These are phyloP conservation scores for Metschnikowia drakensbergensis DNA, from an alignment of 805 yeast genomes.

Conservation along the genomic window DNA sequence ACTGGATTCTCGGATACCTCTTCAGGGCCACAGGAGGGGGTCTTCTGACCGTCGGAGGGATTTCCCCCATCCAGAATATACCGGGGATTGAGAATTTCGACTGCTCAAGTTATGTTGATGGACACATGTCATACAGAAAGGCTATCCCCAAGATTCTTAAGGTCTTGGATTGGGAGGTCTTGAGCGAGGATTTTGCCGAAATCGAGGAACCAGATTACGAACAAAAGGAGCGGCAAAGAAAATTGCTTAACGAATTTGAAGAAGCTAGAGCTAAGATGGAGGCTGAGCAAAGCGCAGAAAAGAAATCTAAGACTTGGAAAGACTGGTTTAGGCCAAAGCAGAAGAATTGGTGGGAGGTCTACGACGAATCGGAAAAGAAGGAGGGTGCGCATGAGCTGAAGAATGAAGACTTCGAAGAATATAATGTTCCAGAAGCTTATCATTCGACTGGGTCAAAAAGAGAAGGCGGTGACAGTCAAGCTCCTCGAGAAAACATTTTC, in stretches of 20 bases:
- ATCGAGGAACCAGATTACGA: slow-evolving; percentile 96
- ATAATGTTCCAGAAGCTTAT: slow-evolving; percentile 8
- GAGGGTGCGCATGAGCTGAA: neutral
- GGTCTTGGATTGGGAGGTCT: slow-evolving; percentile 69
- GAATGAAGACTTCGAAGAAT: slow-evolving; percentile 14
- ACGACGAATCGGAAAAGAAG: slow-evolving; percentile 29
- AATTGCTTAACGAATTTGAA: slow-evolving; percentile 79
- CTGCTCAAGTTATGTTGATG: slow-evolving; percentile 82
- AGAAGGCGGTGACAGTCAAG: slow-evolving; percentile 3
- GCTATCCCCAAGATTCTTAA: slow-evolving; percentile 82
- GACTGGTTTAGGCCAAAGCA: slow-evolving; percentile 46
- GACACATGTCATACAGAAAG: slow-evolving; percentile 96
- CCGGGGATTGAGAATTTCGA: slow-evolving; percentile 79
- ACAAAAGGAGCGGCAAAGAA: slow-evolving; percentile 75
- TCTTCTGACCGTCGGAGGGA: slow-evolving; percentile 83
- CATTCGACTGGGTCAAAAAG: slow-evolving; percentile 13
- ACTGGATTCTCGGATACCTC: slow-evolving; percentile 93
- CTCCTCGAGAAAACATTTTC: slow-evolving; percentile 29
- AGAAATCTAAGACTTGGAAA: slow-evolving; percentile 43
- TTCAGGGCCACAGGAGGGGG: slow-evolving; percentile 97
- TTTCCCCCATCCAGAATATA: slow-evolving; percentile 64
- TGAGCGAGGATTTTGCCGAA: slow-evolving; percentile 89
- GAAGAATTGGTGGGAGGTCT: slow-evolving; percentile 58
- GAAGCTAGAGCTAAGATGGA: slow-evolving; percentile 69
- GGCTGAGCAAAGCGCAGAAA: slow-evolving; percentile 34